Base-by-base conservation (phyloP, 305 asterid species). In the Stenogyne calaminthoides region DNA sequence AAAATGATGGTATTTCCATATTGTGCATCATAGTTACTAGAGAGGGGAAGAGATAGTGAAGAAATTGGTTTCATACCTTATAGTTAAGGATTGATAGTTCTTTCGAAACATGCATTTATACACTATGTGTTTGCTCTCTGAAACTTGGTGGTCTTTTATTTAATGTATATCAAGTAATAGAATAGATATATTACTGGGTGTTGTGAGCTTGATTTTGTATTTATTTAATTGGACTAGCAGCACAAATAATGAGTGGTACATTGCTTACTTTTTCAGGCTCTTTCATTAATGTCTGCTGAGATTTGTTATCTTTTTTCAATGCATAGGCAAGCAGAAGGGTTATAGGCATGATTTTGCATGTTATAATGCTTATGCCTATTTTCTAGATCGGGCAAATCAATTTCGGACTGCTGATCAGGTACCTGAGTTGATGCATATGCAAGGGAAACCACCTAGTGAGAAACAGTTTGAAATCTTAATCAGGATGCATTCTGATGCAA, bases 371-470 rank as follows among this genome's bases (percentile, higher is more conserved):
- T 88, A 81, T 74, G 91, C 98, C 52, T 88, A 94, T 80, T 85
- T 85, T 58, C 79, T 94, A 84, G 90, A 92, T 69, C 84, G 96
- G 64, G 85, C 78, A 29, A 85, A 88, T 77, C 97, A 86, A 44
- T 91, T 94, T 64, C 95, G 91, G 57, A 83, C 73, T 25, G 99
- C 98, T 76, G 99, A 94, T 80, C 95, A 92, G 84, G 89, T 94
- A 67, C 99, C 98, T 15, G 99, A 94, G 83, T 72, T 94, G 79
- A 94, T 94, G 99, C 75, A 85, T 67, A 85, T 89, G 92, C 98
- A 94, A 85, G 98, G 98, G 80, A 92, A 84, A 82, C 86, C 84
- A 20, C 99, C 99, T 71, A 90, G 78, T 55, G 99, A 94, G 87
- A 90, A 91, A 80, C 99, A 94, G 77, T 94, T 92, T 77, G 98